These are phyloP conservation scores for Sarocladiaceae sp. DNA, from an alignment of 2,329 filamentous ascomycete genomes.

Conservation along the genomic window DNA sequence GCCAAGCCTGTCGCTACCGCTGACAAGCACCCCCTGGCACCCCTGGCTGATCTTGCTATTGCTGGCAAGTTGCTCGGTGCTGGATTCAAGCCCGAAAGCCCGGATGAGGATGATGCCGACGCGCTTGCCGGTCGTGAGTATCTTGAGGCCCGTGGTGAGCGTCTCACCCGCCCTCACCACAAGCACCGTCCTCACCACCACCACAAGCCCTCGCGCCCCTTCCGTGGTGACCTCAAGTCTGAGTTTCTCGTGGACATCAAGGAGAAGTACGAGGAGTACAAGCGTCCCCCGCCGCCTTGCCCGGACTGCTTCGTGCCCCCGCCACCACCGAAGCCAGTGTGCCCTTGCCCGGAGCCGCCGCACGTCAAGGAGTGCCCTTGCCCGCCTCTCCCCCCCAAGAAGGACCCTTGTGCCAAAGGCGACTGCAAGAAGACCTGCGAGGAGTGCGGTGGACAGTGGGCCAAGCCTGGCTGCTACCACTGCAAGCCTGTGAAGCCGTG, in stretches of 20 bases:
- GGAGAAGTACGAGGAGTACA: slow-evolving; percentile 2
- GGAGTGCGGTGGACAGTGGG: slow-evolving; percentile 22
- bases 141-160: not conserved
- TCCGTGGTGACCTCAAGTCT: slow-evolving; percentile 4
- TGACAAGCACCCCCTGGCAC: too few species aligned
- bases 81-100: not conserved
- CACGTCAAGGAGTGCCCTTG: not conserved
- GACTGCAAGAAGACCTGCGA: slow-evolving; percentile 22
- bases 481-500: slow-evolving; percentile 21
- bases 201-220: not conserved
- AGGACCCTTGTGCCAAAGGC: slow-evolving; percentile 5
- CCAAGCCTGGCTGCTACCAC: slow-evolving; percentile 25
- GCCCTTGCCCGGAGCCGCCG: not conserved
- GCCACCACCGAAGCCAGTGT: not conserved
- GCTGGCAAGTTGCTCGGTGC: too few species aligned
- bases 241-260: slow-evolving; percentile 8
- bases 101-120: not conserved
- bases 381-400: slow-evolving; percentile 4
- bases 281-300: not conserved
- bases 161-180: too few species aligned
- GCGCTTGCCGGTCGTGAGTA: not conserved
- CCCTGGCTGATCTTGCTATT: too few species aligned
- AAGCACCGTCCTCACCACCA: too few species aligned
- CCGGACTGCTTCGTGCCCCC: not conserved
- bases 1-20: too few species aligned